Evolutionary conservation across 2,329 filamentous ascomycete genomes (phyloP).

Genomic region (Basipetospora sp.): DNA sequence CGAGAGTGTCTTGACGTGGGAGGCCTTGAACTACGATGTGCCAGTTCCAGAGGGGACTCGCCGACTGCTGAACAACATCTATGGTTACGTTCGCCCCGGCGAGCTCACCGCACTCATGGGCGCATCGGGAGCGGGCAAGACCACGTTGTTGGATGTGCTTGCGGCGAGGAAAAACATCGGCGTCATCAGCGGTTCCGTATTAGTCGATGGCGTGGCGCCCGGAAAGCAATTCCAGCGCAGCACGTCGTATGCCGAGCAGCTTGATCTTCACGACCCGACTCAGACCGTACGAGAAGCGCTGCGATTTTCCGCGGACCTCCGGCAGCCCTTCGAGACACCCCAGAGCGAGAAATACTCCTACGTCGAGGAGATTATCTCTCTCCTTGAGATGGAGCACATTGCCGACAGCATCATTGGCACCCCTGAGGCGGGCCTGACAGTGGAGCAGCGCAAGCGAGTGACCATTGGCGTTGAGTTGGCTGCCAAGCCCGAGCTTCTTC

Average conservation of each 20-base stretch:
- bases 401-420: conserved; percentile 44
- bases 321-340: conserved; percentile 40
- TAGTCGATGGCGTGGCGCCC: conserved; percentile 41
- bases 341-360: conserved; percentile 42
- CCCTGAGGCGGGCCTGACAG: conserved; percentile 54
- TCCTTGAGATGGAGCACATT: conserved; percentile 44
- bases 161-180: conserved; percentile 47
- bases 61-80: conserved; percentile 39
- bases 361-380: conserved; percentile 45
- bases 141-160: conserved; percentile 67
- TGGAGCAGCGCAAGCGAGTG: conserved; percentile 56
- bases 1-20: conserved; percentile 67
- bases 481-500: conserved; percentile 61
- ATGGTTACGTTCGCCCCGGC: conserved; percentile 62
- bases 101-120: conserved; percentile 71
- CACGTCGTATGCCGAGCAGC: conserved; percentile 48
- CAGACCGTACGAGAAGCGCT: conserved; percentile 51
- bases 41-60: conserved; percentile 42
- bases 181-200: conserved; percentile 40
- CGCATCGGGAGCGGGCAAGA: conserved; percentile 74
- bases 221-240: conserved; percentile 47
- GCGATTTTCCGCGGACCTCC: conserved; percentile 46
- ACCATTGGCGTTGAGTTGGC: conserved; percentile 84
- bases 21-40: conserved; percentile 66
- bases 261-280: conserved; percentile 46